Evolutionary conservation across 2,329 filamentous ascomycete species (phyloP).

Genomic region (Monilinia laxa): DNA sequence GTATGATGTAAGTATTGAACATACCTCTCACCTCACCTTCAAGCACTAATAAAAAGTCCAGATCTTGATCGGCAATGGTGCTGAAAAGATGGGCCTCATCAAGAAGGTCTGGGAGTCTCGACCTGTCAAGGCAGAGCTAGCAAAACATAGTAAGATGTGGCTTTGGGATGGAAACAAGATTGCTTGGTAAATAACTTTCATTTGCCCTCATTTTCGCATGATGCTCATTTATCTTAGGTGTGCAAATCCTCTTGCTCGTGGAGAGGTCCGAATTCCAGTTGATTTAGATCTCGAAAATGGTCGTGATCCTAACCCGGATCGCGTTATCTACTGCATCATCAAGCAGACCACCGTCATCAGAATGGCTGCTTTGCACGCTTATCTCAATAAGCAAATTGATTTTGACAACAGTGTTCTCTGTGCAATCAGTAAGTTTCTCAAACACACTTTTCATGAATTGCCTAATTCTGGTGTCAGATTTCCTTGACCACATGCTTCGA

Average conservation of each 20-base stretch:
- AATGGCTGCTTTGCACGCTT: conserved; percentile 63
- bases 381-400: conserved; percentile 58
- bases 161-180: conserved; percentile 83
- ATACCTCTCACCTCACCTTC: conserved; percentile 6
- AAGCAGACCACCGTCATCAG: conserved; percentile 66
- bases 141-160: conserved; percentile 51
- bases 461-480: conserved; percentile 49
- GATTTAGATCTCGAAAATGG: conserved; percentile 69
- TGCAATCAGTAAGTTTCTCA: conserved; percentile 61
- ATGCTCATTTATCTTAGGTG: conserved; percentile 42
- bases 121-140: conserved; percentile 55
- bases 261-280: conserved; percentile 57
- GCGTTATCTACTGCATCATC: conserved; percentile 58
- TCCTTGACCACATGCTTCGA: conserved; percentile 85
- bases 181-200: conserved; percentile 64
- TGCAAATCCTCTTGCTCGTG: conserved; percentile 31
- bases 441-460: background rate
- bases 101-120: conserved; percentile 74
- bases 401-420: conserved; percentile 71
- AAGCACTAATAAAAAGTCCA: conserved; percentile 40
- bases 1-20: conserved; percentile 69
- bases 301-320: conserved; percentile 41
- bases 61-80: conserved; percentile 64
- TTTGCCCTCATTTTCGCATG: background rate
- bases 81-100: conserved; percentile 62